A percentile compares a stretch with the other conserved stretches of the same genome.
These are phyloP conservation scores for Acacia pycnantha DNA, from an alignment of 331 rosid genomes.

Conservation along the genomic window DNA sequence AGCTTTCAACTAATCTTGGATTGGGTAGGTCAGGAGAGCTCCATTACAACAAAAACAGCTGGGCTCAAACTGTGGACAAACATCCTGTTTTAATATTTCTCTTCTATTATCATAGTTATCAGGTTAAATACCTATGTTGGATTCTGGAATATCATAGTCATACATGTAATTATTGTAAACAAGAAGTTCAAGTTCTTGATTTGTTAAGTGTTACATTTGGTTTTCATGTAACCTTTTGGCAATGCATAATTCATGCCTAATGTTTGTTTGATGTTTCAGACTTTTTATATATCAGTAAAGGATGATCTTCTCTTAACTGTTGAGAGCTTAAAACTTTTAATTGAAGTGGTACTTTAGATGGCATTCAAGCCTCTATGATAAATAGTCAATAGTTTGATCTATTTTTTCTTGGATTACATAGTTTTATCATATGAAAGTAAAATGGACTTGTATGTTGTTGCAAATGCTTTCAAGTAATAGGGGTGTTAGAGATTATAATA, in stretches of 20 bases:
- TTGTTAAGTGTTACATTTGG: neutral
- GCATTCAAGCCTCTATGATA: neutral
- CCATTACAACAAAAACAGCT: neutral
- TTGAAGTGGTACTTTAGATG: neutral
- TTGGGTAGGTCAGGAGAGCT: neutral
- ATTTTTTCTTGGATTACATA: neutral
- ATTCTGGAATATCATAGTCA: neutral
- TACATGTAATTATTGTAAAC: neutral
- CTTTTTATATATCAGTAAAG: neutral
- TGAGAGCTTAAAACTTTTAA: neutral
- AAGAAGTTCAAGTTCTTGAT: neutral
- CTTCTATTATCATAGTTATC: neutral
- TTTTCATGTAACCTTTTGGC: neutral
- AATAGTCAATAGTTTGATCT: neutral
- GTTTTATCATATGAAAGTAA: neutral
- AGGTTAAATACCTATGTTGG: neutral
- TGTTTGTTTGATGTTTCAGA: neutral
- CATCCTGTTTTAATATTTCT: neutral
- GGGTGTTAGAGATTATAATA: neutral
- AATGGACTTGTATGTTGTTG: neutral
- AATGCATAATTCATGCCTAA: neutral
- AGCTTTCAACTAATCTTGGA: neutral
- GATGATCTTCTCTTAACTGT: neutral
- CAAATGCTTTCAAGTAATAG: neutral
- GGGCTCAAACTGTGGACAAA: neutral